phyloP scores from a whole-genome alignment of 2,329 filamentous ascomycete genomes.

The Parasarocladium wereldwijsianum region DNA sequence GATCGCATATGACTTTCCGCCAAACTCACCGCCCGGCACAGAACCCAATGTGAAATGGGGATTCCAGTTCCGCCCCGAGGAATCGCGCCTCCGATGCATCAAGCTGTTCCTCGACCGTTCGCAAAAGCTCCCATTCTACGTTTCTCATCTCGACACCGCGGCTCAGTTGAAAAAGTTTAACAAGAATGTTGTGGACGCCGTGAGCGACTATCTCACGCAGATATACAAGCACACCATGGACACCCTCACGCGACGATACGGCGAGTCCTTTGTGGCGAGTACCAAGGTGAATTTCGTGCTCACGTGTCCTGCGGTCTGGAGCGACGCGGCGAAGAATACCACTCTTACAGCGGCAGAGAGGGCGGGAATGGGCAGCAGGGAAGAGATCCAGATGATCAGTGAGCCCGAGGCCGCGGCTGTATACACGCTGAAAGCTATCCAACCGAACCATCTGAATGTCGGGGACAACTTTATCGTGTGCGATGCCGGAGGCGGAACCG shows the following conservation, averaged over 20 bases:
- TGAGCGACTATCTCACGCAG: slow-evolving; percentile 65
- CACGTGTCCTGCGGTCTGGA: slow-evolving; percentile 75
- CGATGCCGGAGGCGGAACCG: slow-evolving; percentile 47
- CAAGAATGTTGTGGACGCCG: slow-evolving; percentile 66
- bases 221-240: slow-evolving; percentile 69
- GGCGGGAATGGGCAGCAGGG: slow-evolving; percentile 60
- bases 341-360: slow-evolving; percentile 64
- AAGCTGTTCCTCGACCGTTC: slow-evolving; percentile 72
- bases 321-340: slow-evolving; percentile 71
- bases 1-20: slow-evolving; percentile 43
- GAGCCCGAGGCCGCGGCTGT: slow-evolving; percentile 71
- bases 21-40: slow-evolving; percentile 17
- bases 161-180: slow-evolving; percentile 59
- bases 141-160: slow-evolving; percentile 62
- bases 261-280: slow-evolving; percentile 62
- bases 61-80: slow-evolving; percentile 68
- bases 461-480: slow-evolving; percentile 53
- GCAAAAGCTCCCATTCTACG: slow-evolving; percentile 69
- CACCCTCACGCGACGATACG: slow-evolving; percentile 58
- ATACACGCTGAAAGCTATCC: slow-evolving; percentile 66
- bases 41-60: slow-evolving; percentile 55
- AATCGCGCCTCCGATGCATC: slow-evolving; percentile 63
- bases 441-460: slow-evolving; percentile 56
- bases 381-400: slow-evolving; percentile 63
- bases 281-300: slow-evolving; percentile 68